Percentiles rank a stretch among this genome's conserved stretches.
Conservation (phyloP, 441 rosid species). For the Adansonia rubrostipa region DNA sequence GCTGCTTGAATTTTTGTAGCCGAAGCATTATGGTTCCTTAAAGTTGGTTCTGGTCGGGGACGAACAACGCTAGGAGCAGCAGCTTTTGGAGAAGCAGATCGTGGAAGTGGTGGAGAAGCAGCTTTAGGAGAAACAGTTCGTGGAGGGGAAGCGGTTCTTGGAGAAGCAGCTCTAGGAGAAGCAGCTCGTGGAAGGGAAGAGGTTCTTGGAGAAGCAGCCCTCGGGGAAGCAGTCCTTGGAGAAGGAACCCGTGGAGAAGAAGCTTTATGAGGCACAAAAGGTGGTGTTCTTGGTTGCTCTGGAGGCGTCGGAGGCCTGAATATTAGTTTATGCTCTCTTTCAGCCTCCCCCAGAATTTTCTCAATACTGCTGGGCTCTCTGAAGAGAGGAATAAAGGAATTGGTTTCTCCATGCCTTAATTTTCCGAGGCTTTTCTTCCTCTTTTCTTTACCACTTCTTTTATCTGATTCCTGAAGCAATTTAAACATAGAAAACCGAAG, state of each 20-base stretch:
- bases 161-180: constrained; percentile 35
- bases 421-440: constrained; percentile 72
- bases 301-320: constrained; percentile 80
- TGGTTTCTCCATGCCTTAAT: constrained; percentile 68
- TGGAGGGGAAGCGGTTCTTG: too few relatives aligned
- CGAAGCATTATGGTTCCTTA: constrained; percentile 67
- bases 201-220: constrained; percentile 45
- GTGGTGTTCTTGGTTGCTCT: constrained; percentile 58
- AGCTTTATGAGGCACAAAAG: constrained; percentile 50
- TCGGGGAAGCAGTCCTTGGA: constrained; percentile 57
- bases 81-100: constrained; percentile 50
- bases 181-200: constrained; percentile 52
- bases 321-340: constrained; percentile 73
- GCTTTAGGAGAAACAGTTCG: too few relatives aligned
- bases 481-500: constrained; percentile 21
- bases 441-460: constrained; percentile 64
- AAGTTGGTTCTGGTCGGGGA: constrained; percentile 72
- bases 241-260: constrained; percentile 62
- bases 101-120: constrained; percentile 40
- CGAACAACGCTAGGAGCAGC: constrained; percentile 50
- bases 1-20: constrained; percentile 93
- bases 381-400: constrained; percentile 83
- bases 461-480: constrained; percentile 67
- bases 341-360: constrained; percentile 92
- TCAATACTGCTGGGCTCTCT: constrained; percentile 94